Evolutionary conservation across 2,329 filamentous ascomycete genomes (phyloP).

Genomic region (Verticillium klebahnii): DNA sequence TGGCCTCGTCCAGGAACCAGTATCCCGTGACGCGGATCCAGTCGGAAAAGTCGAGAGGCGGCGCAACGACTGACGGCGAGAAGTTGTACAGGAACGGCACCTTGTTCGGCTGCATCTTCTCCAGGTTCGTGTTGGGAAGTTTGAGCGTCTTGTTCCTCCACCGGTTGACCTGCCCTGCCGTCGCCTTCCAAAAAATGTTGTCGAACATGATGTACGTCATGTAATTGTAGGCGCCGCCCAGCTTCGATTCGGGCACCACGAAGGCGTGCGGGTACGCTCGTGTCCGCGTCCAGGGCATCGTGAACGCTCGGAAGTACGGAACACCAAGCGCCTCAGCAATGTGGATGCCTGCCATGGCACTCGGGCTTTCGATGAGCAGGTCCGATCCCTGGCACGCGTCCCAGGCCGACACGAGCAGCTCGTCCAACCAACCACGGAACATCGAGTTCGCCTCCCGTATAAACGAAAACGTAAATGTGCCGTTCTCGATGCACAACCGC

Average conservation of each 20-base stretch:
- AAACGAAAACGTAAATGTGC: conserved; percentile 93
- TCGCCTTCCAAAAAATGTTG: conserved; percentile 93
- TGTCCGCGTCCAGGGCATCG: conserved; percentile 98
- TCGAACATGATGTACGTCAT: conserved; percentile 96
- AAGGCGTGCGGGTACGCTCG: conserved; percentile 96
- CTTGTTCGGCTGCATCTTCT: conserved; percentile 93
- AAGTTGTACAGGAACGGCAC: conserved; percentile 99
- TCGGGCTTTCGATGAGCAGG: conserved; percentile 89
- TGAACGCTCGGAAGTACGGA: conserved; percentile 95
- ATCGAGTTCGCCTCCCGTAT: conserved; percentile 79
- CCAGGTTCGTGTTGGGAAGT: conserved; percentile 74
- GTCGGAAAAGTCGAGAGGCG: conserved; percentile 91
- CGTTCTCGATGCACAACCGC: conserved; percentile 93
- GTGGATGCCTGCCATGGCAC: conserved; percentile 95
- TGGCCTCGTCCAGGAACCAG: conserved; percentile 87
- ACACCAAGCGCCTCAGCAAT: conserved; percentile 91
- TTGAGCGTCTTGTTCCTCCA: conserved; percentile 82
- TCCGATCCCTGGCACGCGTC: conserved; percentile 80
- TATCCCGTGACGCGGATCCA: conserved; percentile 98
- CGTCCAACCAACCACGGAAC: conserved; percentile 94
- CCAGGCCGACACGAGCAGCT: conserved; percentile 78
- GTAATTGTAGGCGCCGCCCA: conserved; percentile 93
- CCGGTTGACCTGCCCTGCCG: conserved; percentile 82
- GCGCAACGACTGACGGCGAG: conserved; percentile 87
- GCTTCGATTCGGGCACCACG: conserved; percentile 85